These are phyloP conservation scores for Mortierella claussenii DNA, from an alignment of 192 early-diverging fungal species.

Conservation along the genomic window DNA sequence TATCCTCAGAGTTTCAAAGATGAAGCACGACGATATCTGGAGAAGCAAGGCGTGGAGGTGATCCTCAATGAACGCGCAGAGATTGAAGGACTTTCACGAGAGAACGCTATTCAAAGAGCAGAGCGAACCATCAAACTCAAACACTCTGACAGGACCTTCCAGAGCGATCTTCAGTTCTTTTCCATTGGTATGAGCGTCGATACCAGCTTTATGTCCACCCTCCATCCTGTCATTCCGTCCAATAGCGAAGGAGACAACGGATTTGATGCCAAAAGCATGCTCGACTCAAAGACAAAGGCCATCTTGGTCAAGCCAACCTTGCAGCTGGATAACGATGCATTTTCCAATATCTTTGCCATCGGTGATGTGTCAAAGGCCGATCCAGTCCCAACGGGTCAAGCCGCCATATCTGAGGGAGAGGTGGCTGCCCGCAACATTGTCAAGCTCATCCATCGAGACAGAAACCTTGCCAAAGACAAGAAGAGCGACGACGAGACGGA, in stretches of 20 bases:
- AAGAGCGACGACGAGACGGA: neutral
- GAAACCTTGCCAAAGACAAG: neutral
- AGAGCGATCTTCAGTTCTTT: slow-evolving; percentile 54
- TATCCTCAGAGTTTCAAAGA: slow-evolving; percentile 61
- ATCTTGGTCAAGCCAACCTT: slow-evolving; percentile 74
- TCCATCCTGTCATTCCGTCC: slow-evolving; percentile 69
- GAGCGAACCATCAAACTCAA: slow-evolving; percentile 51
- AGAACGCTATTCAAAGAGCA: slow-evolving; percentile 59
- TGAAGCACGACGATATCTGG: slow-evolving; percentile 66
- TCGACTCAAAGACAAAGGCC: slow-evolving; percentile 65
- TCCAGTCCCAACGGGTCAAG: slow-evolving; percentile 49
- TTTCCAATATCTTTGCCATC: slow-evolving; percentile 77
- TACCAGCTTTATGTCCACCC: slow-evolving; percentile 2
- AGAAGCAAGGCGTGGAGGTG: slow-evolving; percentile 54
- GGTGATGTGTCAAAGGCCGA: slow-evolving; percentile 74
- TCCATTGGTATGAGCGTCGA: slow-evolving; percentile 34
- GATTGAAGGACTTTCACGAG: slow-evolving; percentile 61
- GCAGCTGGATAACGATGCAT: slow-evolving; percentile 67
- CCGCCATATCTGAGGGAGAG: slow-evolving; percentile 28
- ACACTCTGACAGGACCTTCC: slow-evolving; percentile 44
- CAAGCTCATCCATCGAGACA: slow-evolving; percentile 12
- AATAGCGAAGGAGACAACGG: slow-evolving; percentile 62
- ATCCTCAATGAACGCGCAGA: slow-evolving; percentile 59
- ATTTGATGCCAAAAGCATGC: slow-evolving; percentile 6
- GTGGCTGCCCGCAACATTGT: slow-evolving; percentile 31